A percentile compares a stretch with the other conserved stretches of the same genome.
phyloP scores from a whole-genome alignment of 352 stramenopile genomes.

The Globisporangium splendens region DNA sequence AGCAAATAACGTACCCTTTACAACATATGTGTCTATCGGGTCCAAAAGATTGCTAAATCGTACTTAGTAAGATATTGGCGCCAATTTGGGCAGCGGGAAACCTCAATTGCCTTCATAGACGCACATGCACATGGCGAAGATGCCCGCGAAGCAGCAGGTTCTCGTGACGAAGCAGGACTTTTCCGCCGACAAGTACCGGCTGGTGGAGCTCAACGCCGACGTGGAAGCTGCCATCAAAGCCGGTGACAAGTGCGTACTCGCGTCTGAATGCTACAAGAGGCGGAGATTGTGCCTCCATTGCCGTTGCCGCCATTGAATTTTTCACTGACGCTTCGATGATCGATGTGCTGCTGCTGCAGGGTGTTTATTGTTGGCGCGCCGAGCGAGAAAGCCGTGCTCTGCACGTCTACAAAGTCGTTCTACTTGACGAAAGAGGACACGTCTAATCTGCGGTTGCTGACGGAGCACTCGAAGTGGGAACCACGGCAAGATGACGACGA shows the following conservation, averaged over 20 bases:
- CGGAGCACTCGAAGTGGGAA: constrained; percentile 50
- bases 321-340: neutral
- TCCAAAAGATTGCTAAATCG: neutral
- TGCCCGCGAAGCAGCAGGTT: constrained; percentile 14
- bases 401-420: constrained; percentile 65
- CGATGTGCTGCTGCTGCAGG: constrained; percentile 17
- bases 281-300: too few relatives aligned
- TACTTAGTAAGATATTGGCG: constrained; percentile 5
- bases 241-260: constrained; percentile 36
- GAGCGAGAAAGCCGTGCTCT: constrained; percentile 61
- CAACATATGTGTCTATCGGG: neutral
- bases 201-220: constrained; percentile 63
- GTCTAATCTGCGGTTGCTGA: constrained; percentile 76
- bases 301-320: neutral
- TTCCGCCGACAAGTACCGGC: constrained; percentile 44
- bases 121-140: neutral
- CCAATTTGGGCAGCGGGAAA: constrained; percentile 4
- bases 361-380: constrained; percentile 64
- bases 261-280: neutral
- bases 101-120: neutral
- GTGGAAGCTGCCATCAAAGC: constrained; percentile 51
- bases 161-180: constrained; percentile 56
- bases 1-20: neutral
- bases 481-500: constrained; percentile 17
- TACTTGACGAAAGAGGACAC: constrained; percentile 79